Evolutionary conservation across 129 eudicot species (phyloP), one percentile per base, ranked within the genome.

Genomic region (carrot (Daucus carota)): DNA sequence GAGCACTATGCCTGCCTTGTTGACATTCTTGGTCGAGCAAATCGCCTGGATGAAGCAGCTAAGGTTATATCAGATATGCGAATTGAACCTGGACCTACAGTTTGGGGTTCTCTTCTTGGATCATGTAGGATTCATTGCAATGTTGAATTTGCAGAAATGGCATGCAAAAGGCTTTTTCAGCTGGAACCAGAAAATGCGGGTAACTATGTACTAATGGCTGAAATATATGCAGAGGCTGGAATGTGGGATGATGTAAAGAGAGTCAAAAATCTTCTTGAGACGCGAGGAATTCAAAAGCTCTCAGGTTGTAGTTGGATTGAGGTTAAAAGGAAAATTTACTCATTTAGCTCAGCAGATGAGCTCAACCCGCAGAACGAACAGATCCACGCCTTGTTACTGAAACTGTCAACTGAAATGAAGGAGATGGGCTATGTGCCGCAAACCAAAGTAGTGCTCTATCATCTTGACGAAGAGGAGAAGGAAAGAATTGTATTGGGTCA

Each of bases 1-100:
- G 98, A 94, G 83, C 97, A 94, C 69, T 89, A 91, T 46, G 98
- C 98, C 24, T 94, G 97, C 77, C 86, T 94, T 91, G 96, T 94
- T 74, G 98, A 94, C 83, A 86, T 94, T 81, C 90, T 94, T 44
- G 98, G 98, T 42, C 87, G 98, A 79, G 97, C 98, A 75, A 91
- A 94, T 66, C 82, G 73, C 73, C 81, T 94, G 70, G 89, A 89
- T 16, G 98, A 94, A 84, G 98, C 98, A 63, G 89, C 89, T 16
- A 83, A 84, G 69, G 70, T 94, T 67, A 78, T 94, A 80, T 79
- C 83, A 69, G 92, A 89, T 74, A 89, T 94, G 92, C 80, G 87
- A 47, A 80, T 80, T 26, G 98, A 94, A 76, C 98, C 98, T 3
- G 98, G 97, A 59, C 87, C 97, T 41, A 86, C 81, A 40, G 93